Evolutionary conservation across 2,329 filamentous ascomycete genomes (phyloP).

Genomic region (Cordyceps militaris): DNA sequence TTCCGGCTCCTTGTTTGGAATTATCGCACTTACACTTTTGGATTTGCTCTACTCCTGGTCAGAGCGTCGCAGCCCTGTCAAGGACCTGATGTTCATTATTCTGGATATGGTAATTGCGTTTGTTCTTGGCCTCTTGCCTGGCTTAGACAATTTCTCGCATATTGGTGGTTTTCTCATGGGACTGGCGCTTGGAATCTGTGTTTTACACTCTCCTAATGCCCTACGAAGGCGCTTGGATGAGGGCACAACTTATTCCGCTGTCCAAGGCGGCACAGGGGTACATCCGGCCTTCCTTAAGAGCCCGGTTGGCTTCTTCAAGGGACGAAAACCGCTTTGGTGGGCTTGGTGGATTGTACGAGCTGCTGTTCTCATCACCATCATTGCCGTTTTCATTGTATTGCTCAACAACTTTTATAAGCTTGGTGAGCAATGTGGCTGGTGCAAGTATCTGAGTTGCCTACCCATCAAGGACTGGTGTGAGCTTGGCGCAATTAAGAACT

Average conservation of each 20-base stretch:
- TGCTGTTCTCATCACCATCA: conserved; percentile 68
- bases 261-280: conserved; percentile 44
- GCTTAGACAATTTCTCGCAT: conserved; percentile 93
- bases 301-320: conserved; percentile 78
- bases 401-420: conserved; percentile 87
- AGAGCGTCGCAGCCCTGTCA: conserved; percentile 66
- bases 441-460: conserved; percentile 90
- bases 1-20: conserved; percentile 84
- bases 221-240: conserved; percentile 68
- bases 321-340: conserved; percentile 92
- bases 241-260: conserved; percentile 64
- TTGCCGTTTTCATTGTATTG: conserved; percentile 79
- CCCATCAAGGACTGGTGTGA: conserved; percentile 64
- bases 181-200: conserved; percentile 73
- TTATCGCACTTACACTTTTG: conserved; percentile 80
- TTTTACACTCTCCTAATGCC: conserved; percentile 80
- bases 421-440: conserved; percentile 75
- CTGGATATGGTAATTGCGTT: conserved; percentile 86
- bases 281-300: conserved; percentile 52
- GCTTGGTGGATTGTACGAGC: conserved; percentile 87
- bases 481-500: conserved; percentile 31
- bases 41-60: conserved; percentile 92
- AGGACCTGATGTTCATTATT: conserved; percentile 80
- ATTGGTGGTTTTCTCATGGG: conserved; percentile 96
- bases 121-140: conserved; percentile 82